Base-by-base conservation (phyloP, 768 basidiomycete species). In the Xerocomus spinulosus region DNA sequence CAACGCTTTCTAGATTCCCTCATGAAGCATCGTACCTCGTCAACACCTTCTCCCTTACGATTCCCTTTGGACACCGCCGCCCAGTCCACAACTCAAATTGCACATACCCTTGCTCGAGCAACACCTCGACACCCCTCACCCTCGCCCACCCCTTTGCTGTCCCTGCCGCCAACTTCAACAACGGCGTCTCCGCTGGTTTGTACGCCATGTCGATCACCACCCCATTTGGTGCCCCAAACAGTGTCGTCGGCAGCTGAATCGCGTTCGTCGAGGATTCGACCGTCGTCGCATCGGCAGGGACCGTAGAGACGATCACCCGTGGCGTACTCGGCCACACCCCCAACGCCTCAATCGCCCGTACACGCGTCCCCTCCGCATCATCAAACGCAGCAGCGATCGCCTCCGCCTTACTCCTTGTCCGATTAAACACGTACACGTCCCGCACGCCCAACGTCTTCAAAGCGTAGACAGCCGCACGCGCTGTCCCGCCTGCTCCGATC, bases 201-300 rank as follows among this genome's bases (percentile, higher is more conserved):
- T 97, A 98, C 17, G 94, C 92, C 86, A 96, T 88, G 57, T 99
- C 96, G 10, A 98, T 76, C 10, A 93, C 85, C 3, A 87, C 78
- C 3, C 82, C 82, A 1, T 85, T 85, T n/a, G 74, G 72, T 1
- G 71, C 71, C 0, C 68, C 64, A 54, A 92, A 85, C 18, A 96
- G 60, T 12, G 73, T 68, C 8, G 55, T 47, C 3, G 87, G 76
- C 12, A 94, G 72, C 30, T 71, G 65, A 15, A 90, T 67, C 10
- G 71, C 68, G 17, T 18, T 5, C 9, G 41, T 13, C 37, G 41
- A 9, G 42, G 13, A 59, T 49, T 54, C 47, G 2, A 58, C 58
- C 9, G 79, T 79, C 35, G 78, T 86, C 23, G 68, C 77, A 21
- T 73, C 74, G 2, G 83, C 85, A 1, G 96, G 95, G 9, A 98